These are phyloP conservation scores for Diospyros kaki DNA, from an alignment of 148 eudicot species.

Conservation along the genomic window DNA sequence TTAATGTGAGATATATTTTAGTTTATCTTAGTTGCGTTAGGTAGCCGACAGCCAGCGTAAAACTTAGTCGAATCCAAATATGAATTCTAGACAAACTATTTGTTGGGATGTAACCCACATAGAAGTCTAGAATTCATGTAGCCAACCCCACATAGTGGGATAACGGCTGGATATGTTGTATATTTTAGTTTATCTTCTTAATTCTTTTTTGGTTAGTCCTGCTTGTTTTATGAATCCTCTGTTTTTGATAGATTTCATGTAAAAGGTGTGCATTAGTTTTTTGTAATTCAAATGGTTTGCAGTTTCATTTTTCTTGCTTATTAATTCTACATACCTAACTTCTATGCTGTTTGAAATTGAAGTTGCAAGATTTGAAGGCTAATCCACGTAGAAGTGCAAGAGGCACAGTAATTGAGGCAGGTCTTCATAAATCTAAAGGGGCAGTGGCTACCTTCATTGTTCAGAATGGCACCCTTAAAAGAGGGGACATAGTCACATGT, in stretches of 20 bases:
- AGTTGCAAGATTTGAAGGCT: conserved; percentile 98
- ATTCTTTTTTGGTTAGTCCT: not conserved
- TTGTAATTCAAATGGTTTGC: not conserved
- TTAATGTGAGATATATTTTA: not conserved
- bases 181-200: not conserved
- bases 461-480: conserved; percentile 93
- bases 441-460: conserved; percentile 90
- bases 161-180: no score
- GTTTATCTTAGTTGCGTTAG: no score
- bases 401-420: conserved; percentile 94
- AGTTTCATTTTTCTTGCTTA: not conserved
- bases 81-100: no score
- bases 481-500: conserved; percentile 77
- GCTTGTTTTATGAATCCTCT: not conserved
- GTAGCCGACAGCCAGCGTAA: no score
- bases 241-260: not conserved
- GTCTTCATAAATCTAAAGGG: conserved; percentile 93
- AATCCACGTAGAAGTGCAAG: conserved; percentile 90
- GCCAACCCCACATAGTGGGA: no score
- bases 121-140: no score
- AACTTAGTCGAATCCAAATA: no score
- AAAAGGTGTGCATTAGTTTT: not conserved
- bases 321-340: not conserved
- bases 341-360: conserved; percentile 9
- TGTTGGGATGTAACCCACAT: no score